Conservation (phyloP, 768 basidiomycete species). For the Scleroderma bovista region DNA sequence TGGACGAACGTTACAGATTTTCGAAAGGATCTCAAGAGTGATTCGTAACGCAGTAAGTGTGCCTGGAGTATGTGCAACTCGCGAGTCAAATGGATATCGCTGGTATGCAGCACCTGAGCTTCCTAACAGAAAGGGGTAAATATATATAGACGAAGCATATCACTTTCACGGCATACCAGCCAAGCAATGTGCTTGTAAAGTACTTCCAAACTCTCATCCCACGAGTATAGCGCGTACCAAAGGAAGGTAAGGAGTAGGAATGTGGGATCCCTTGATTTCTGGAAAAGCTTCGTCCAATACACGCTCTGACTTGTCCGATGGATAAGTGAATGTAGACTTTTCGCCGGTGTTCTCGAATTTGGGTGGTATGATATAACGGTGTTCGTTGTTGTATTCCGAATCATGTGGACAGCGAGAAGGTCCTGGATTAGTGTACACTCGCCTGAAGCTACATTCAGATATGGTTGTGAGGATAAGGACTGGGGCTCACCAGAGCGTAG, state of each 20-base stretch:
- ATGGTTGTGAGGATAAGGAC: neutral
- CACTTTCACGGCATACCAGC: conserved; percentile 34
- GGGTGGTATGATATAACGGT: conserved; percentile 29
- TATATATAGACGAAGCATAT: neutral
- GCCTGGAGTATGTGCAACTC: conserved; percentile 54
- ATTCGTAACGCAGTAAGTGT: conserved; percentile 50
- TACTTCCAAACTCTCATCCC: conserved; percentile 54
- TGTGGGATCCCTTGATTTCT: conserved; percentile 40
- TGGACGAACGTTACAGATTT: conserved; percentile 47
- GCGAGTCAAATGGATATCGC: conserved; percentile 41
- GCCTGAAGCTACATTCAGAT: conserved; percentile 9
- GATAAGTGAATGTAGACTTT: conserved; percentile 24
- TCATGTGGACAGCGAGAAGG: conserved; percentile 49
- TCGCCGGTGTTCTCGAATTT: conserved; percentile 15
- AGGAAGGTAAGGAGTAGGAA: conserved; percentile 48
- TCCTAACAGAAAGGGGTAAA: conserved; percentile 31
- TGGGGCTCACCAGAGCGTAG: conserved; percentile 26
- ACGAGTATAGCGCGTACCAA: conserved; percentile 58
- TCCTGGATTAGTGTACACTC: conserved; percentile 32
- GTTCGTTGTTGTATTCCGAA: conserved; percentile 24
- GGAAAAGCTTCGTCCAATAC: conserved; percentile 27
- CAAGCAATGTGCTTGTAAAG: conserved; percentile 46
- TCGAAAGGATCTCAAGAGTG: conserved; percentile 48
- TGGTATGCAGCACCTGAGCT: conserved; percentile 34
- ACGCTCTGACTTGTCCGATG: conserved; percentile 27